A percentile compares a stretch with the other conserved stretches of the same genome.
Conservation (phyloP, 257 asterid species). For the Haberlea rhodopensis region DNA sequence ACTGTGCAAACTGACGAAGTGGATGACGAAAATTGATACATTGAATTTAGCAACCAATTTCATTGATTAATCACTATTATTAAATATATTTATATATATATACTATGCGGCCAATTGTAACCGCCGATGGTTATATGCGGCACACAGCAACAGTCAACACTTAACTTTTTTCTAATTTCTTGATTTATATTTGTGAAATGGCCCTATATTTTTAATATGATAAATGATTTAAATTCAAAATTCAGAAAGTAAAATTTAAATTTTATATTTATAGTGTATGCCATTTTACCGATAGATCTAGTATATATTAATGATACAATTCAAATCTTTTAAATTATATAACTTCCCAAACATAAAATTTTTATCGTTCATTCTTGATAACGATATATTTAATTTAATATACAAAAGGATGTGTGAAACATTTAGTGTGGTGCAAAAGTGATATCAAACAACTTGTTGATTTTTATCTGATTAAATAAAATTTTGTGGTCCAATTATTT, state of each 20-base stretch:
- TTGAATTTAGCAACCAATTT: constrained; percentile 7
- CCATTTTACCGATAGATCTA: no score
- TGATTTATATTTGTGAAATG: not conserved
- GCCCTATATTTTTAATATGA: no score
- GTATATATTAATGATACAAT: no score
- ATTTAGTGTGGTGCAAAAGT: not conserved
- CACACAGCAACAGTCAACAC: constrained; percentile 34
- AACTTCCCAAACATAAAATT: no score
- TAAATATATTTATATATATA: not conserved
- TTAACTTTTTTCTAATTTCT: not conserved
- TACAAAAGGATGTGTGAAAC: no score
- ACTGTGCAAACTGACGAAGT: constrained; percentile 28
- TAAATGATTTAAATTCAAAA: no score
- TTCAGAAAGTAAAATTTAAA: no score
- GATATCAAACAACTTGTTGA: not conserved
- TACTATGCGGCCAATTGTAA: constrained; percentile 37
- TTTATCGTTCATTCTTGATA: no score
- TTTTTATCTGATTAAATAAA: no score
- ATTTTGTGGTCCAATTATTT: not conserved
- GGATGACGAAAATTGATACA: constrained; percentile 31
- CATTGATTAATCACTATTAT: not conserved
- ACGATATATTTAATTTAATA: no score
- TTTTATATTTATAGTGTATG: no score
- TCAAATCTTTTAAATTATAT: no score
- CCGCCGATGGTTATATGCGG: constrained; percentile 51